These are phyloP conservation scores for Tulasnella sp. DNA, from an alignment of 768 basidiomycete species.

Conservation along the genomic window DNA sequence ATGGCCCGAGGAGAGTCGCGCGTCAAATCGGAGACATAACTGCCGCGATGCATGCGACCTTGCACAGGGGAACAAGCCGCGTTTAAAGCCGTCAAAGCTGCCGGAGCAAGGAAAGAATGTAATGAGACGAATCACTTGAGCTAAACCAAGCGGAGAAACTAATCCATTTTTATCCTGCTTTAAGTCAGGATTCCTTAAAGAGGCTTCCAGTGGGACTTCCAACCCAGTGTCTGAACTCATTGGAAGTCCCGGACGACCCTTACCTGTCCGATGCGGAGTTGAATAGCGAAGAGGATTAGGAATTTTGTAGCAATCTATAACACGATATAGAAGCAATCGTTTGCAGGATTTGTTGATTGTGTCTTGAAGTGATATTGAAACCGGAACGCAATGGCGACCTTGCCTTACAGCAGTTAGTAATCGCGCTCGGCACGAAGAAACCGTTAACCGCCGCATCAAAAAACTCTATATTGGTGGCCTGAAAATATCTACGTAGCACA, in stretches of 20 bases:
- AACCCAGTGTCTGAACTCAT: background rate
- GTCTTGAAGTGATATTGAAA: background rate
- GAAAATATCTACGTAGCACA: too few species aligned
- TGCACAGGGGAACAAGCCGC: background rate
- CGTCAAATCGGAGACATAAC: background rate
- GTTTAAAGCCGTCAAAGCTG: background rate
- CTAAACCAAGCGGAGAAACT: background rate
- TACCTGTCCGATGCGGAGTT: background rate
- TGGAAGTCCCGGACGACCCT: background rate
- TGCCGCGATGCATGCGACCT: background rate
- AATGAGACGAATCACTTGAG: background rate
- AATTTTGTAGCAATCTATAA: too few species aligned
- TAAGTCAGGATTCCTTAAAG: background rate
- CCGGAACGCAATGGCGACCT: too few species aligned
- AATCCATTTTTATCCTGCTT: background rate
- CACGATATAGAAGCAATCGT: background rate
- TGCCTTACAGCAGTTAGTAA: too few species aligned
- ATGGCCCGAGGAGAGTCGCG: background rate
- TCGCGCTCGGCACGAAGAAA: too few species aligned
- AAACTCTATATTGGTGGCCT: too few species aligned
- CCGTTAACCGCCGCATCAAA: too few species aligned
- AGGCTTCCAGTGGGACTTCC: background rate
- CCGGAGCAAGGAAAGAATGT: background rate
- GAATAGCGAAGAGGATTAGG: background rate
- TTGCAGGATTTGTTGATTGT: background rate